Base-by-base conservation (phyloP, 139 green algal genomes). In the Limnomonas spitsbergensis region DNA sequence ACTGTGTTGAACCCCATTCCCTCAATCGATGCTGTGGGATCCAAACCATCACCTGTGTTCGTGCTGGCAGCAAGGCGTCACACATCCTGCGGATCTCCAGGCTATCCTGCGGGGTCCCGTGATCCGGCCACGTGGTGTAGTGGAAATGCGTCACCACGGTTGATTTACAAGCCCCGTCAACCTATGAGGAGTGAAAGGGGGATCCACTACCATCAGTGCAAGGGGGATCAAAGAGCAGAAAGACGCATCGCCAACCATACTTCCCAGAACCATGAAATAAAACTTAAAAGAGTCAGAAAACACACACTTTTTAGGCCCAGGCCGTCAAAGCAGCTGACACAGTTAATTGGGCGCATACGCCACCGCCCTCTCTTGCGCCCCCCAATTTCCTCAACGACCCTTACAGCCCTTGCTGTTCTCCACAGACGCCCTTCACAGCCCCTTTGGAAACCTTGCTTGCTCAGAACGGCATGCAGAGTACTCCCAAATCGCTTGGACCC, bases 51-150 rank as follows among this genome's bases (percentile, higher is more conserved):
- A n/a, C n/a, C n/a, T n/a, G n/a, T n/a, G n/a, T n/a, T n/a, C n/a
- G n/a, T n/a, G n/a, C n/a, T n/a, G 6, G 6, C 38, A 80, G 79
- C 37, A 92, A 70, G 27, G 85, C 69, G 61, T 88, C 79, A 24
- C 75, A 82, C 52, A 92, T 56, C 2, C 39, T 66, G 38, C 83
- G 76, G 42, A 90, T 83, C 27, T 79, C 81, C 34, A 4, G 34
- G 35, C 77, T 85, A 40, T 79, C 80, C 0, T 78, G 27, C 1
- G 89, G 89, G 1, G 87, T 80, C 66, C 89, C 87, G 66, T 91
- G 87, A 73, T 93, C 89, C 0, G 89, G 89, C 89, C 89, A 93
- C 34, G 79, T 77, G 66, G 80, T 75, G 75, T 88, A 91, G 40
- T 88, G 75, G 72, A 88, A 89, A 75, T 91, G 87, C 4, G 75